These are phyloP conservation scores for Coemansia biformis DNA, from an alignment of 192 early-diverging fungal genomes.

Conservation along the genomic window DNA sequence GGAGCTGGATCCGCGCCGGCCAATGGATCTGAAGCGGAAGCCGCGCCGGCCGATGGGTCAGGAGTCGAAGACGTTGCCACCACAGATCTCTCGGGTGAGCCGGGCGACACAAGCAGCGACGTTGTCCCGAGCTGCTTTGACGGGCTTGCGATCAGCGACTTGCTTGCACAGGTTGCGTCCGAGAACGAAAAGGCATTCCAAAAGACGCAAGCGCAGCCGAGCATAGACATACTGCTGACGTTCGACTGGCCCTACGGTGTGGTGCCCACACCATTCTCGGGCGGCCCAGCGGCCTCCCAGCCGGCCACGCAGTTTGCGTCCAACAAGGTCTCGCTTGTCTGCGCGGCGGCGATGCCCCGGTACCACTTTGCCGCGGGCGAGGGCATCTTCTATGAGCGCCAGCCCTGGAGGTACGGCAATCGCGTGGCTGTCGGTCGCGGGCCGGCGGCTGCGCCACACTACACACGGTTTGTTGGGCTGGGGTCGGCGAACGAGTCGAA, in stretches of 20 bases:
- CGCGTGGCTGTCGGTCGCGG: constrained; percentile 21
- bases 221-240: constrained; percentile 74
- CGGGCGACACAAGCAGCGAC: not conserved
- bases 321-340: constrained; percentile 39
- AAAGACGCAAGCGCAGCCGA: constrained; percentile 33
- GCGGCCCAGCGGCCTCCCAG: not conserved
- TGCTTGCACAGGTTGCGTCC: constrained; percentile 21
- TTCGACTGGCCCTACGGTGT: constrained; percentile 73
- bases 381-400: constrained; percentile 73
- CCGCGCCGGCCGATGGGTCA: too few species aligned
- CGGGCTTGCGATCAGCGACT: constrained; percentile 11
- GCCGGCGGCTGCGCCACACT: constrained; percentile 14
- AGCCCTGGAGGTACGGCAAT: constrained; percentile 61
- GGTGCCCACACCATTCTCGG: not conserved
- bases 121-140: constrained; percentile 16
- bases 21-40: too few species aligned
- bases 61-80: too few species aligned
- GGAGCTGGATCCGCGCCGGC: too few species aligned
- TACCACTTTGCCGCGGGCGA: constrained; percentile 82
- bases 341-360: constrained; percentile 62
- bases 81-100: too few species aligned
- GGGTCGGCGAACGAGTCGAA: constrained; percentile 58
- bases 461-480: constrained; percentile 80
- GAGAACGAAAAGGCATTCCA: constrained; percentile 37
- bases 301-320: constrained; percentile 18